Evolutionary conservation across 75 land plant genomes (phyloP).

Genomic region (Picea sitchensis): DNA sequence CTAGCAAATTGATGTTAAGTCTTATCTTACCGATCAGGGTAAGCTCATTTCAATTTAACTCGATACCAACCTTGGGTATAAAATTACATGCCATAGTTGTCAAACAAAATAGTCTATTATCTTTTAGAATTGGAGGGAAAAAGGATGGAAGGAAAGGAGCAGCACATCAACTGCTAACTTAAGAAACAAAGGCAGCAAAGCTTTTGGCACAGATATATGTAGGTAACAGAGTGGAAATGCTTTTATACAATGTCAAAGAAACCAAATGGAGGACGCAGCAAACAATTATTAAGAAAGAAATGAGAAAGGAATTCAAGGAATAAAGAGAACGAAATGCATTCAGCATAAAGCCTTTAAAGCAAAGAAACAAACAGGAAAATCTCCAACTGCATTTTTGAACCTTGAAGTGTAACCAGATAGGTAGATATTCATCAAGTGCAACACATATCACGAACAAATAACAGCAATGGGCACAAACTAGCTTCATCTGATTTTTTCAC

Average conservation of each 20-base stretch:
- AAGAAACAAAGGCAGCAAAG: too few species aligned
- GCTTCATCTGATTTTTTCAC: too few species aligned
- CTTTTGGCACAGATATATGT: too few species aligned
- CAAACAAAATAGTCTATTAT: background rate
- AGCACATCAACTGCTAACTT: background rate
- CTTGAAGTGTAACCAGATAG: too few species aligned
- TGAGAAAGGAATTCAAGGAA: background rate
- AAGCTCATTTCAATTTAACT: too few species aligned
- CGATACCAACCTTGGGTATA: background rate
- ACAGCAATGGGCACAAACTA: too few species aligned
- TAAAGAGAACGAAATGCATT: background rate
- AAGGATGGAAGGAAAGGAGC: background rate
- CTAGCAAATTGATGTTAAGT: too few species aligned
- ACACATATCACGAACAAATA: too few species aligned
- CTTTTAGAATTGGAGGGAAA: background rate
- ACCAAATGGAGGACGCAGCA: background rate
- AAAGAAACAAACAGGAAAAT: background rate
- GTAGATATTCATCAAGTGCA: too few species aligned
- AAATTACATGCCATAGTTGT: background rate
- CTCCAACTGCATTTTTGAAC: too few species aligned
- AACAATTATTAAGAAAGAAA: background rate
- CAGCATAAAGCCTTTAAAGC: background rate
- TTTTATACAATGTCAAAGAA: background rate
- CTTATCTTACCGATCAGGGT: too few species aligned
- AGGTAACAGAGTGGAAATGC: background rate